Evolutionary conservation across 108 stramenopile genomes (phyloP).

Genomic region (Craspedostauros australis): DNA sequence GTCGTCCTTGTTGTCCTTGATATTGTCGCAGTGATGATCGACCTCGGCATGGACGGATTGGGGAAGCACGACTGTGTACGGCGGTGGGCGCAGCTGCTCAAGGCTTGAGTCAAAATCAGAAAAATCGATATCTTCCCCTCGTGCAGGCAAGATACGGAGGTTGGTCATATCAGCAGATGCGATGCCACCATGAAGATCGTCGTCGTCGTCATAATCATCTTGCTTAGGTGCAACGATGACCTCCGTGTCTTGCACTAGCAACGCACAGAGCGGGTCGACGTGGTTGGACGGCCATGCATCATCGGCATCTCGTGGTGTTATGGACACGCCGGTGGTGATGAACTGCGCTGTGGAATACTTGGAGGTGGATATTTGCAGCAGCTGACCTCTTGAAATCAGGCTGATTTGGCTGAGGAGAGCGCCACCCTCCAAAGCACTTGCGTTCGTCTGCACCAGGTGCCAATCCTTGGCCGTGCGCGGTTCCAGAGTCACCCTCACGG

Average conservation of each 20-base stretch:
- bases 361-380: constrained; percentile 18
- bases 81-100: no score
- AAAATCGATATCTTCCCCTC: no score
- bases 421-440: constrained; percentile 54
- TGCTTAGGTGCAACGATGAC: constrained; percentile 58
- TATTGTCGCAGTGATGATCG: constrained; percentile 8
- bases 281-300: neutral
- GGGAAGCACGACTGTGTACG: constrained; percentile 1
- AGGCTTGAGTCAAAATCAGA: no score
- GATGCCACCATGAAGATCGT: neutral
- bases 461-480: constrained; percentile 63
- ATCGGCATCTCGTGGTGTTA: neutral
- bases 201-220: constrained; percentile 12
- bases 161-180: neutral
- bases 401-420: constrained; percentile 60
- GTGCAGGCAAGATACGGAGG: no score
- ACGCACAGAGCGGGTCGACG: constrained; percentile 14
- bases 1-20: neutral
- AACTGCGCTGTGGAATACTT: constrained; percentile 23
- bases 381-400: constrained; percentile 56
- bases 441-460: constrained; percentile 69
- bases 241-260: constrained; percentile 67
- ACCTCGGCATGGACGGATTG: constrained; percentile 11
- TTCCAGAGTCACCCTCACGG: constrained; percentile 41
- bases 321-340: constrained; percentile 10